phyloP scores from a whole-genome alignment of 345 rosid genomes.

The Populus alba region DNA sequence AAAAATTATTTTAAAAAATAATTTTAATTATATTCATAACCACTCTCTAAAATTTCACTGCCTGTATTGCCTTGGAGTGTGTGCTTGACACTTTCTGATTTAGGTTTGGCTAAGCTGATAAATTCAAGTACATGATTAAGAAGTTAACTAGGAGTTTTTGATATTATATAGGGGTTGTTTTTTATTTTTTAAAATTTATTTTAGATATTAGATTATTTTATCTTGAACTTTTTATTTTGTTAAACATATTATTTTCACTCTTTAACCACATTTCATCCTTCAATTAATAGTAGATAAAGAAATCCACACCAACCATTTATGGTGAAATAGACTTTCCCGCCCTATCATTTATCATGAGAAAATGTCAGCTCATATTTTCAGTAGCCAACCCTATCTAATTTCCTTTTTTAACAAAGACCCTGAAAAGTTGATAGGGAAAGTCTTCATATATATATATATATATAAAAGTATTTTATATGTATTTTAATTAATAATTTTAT shows the following conservation, averaged over 20 bases:
- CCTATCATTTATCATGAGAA: neutral
- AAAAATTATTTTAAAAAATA: too few relatives aligned
- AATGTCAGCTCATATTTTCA: neutral
- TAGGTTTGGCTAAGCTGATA: neutral
- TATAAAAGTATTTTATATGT: too few relatives aligned
- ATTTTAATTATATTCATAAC: too few relatives aligned
- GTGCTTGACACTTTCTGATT: neutral
- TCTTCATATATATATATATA: too few relatives aligned
- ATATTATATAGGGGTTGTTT: too few relatives aligned
- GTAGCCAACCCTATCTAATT: neutral
- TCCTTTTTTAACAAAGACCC: too few relatives aligned
- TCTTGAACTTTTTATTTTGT: too few relatives aligned
- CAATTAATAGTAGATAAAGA: neutral
- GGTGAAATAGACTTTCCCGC: neutral
- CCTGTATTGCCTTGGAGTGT: neutral
- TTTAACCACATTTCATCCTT: neutral
- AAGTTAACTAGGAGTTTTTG: neutral
- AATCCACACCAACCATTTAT: neutral
- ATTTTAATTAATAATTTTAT: too few relatives aligned
- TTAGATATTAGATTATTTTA: too few relatives aligned
- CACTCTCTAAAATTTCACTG: neutral
- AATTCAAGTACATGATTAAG: neutral
- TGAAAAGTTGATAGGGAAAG: too few relatives aligned
- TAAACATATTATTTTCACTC: too few relatives aligned
- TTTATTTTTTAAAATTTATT: too few relatives aligned